Conservation (phyloP, 148 eudicot species). For the Hydrangea macrophylla region DNA sequence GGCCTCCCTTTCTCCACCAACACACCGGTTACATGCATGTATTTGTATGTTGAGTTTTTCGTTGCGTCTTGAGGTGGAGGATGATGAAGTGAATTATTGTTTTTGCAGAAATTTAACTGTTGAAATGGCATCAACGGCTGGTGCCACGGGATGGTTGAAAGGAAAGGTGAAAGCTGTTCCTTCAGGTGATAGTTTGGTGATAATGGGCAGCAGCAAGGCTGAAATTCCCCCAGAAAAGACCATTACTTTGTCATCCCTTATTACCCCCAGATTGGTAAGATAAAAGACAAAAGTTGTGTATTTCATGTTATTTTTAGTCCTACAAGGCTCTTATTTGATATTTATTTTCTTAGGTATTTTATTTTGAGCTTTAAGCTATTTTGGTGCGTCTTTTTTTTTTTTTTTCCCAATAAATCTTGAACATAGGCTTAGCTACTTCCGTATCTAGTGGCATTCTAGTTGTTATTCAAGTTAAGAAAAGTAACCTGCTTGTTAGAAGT, state of each 20-base stretch:
- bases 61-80: neutral
- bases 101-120: constrained; percentile 40
- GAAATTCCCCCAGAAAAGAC: constrained; percentile 84
- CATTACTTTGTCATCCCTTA: constrained; percentile 69
- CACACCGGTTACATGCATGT: neutral
- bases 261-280: constrained; percentile 82
- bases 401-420: too few species aligned
- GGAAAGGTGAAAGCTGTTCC: constrained; percentile 93
- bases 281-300: neutral
- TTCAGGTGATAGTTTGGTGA: constrained; percentile 88
- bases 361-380: neutral
- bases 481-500: neutral
- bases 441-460: neutral
- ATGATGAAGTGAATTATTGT: constrained; percentile 4
- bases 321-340: neutral
- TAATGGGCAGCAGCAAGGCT: constrained; percentile 64
- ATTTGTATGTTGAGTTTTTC: neutral
- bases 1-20: neutral
- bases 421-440: neutral
- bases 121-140: constrained; percentile 62
- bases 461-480: neutral
- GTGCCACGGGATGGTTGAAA: constrained; percentile 64
- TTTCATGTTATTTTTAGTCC: constrained; percentile 5
- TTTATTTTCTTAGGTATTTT: neutral
- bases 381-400: neutral